Base-by-base conservation (phyloP, 1,284 basidiomycete genomes). In the Hypsizygus ulmarius region DNA sequence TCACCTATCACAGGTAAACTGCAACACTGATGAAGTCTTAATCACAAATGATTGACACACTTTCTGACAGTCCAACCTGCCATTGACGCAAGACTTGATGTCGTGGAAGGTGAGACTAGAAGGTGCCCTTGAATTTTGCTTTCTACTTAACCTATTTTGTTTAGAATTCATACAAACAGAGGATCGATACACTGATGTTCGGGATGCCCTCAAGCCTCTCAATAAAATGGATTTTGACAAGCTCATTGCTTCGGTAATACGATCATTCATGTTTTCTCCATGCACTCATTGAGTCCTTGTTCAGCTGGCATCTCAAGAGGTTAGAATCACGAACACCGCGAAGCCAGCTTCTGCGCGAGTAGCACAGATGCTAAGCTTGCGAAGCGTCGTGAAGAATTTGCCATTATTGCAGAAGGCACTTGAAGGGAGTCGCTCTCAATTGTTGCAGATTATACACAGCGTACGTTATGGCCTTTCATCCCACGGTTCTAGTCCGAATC, bases 191-290 rank as follows among this genome's bases (percentile, higher is more conserved):
- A 80, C 73, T 1, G 78, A 80, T 14, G 71, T 92, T 38, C 79
- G 81, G 47, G 78, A 83, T 52, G 84, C 81, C 1, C 72, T 96
- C 42, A 87, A 82, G 59, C 64, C 74, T 2, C 68, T 92, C 34
- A 82, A 84, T 55, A 90, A 89, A 64, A 74, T 90, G 60, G 94
- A 97, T 59, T 77, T 95, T 19, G 95, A 97, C 65, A 93, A 90
- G 61, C 72, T 97, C 4, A 88, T 95, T 28, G 78, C 79, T 33
- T 80, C 79, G 15, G 90, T 90, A 52, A 15, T 7, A 16, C 44
- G n/a, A 37, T 34, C 9, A 10, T 14, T 10, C 6, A 28, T 18
- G 18, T 30, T 21, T 18, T 28, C 49, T 25, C 2, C 39, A 42
- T 44, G 10, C 30, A n/a, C 30, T 40, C 33, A 47, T 32, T 15